Evolutionary conservation across 148 eudicot species (phyloP).

Genomic region (Nepenthes gracilis): DNA sequence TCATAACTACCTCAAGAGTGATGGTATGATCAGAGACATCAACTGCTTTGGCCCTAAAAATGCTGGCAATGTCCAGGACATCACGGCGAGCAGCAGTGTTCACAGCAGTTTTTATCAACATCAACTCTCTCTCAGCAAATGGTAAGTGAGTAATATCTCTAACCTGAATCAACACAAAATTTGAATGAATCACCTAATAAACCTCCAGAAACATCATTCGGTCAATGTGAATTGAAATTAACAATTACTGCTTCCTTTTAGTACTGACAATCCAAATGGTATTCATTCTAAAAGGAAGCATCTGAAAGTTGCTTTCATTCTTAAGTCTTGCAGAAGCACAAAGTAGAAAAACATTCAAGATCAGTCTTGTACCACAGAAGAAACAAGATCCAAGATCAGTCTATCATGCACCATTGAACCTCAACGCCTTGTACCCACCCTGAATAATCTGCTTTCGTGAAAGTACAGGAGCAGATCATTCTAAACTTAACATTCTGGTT

Average conservation of each 20-base stretch:
- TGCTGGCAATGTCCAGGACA: slow-evolving; percentile 87
- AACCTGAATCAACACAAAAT: slow-evolving; percentile 35
- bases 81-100: slow-evolving; percentile 74
- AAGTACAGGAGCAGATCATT: too few relatives aligned
- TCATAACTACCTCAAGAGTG: slow-evolving; percentile 61
- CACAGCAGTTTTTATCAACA: slow-evolving; percentile 87
- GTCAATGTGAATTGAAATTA: too few relatives aligned
- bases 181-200: neutral
- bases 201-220: neutral
- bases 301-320: neutral
- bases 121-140: slow-evolving; percentile 91
- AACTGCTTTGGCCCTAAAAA: slow-evolving; percentile 87
- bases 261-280: too few relatives aligned
- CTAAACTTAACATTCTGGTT: too few relatives aligned
- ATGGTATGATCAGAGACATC: slow-evolving; percentile 95
- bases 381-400: too few relatives aligned
- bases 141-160: slow-evolving; percentile 71
- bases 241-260: too few relatives aligned
- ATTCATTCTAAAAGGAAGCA: neutral
- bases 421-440: too few relatives aligned
- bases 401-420: too few relatives aligned
- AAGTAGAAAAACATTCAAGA: neutral
- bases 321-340: neutral
- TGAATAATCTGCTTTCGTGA: too few relatives aligned
- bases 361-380: too few relatives aligned